phyloP scores from a whole-genome alignment of 1,284 basidiomycete genomes.

The Pascua sp. region DNA sequence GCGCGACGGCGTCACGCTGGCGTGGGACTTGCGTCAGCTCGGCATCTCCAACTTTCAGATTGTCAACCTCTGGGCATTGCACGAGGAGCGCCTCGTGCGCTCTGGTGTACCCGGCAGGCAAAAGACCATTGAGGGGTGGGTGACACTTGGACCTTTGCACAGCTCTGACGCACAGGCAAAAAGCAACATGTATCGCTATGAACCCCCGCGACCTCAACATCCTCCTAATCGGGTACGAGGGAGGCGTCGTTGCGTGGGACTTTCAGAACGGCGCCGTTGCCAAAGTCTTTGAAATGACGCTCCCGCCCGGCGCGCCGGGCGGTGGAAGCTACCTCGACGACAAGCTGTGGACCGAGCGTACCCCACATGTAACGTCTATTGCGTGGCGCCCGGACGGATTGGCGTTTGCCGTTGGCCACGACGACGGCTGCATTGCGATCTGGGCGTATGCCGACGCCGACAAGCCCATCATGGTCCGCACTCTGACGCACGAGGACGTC shows the following conservation, averaged over 20 bases:
- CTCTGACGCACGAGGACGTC: constrained; percentile 56
- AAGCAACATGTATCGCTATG: constrained; percentile 56
- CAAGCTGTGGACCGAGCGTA: constrained; percentile 66
- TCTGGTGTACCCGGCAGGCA: constrained; percentile 57
- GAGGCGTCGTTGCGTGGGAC: constrained; percentile 70
- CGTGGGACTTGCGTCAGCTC: constrained; percentile 66
- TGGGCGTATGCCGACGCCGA: constrained; percentile 80
- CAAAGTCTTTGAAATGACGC: constrained; percentile 63
- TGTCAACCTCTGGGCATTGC: constrained; percentile 69
- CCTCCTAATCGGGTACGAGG: constrained; percentile 76
- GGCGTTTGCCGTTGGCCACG: constrained; percentile 57
- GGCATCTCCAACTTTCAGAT: constrained; percentile 62
- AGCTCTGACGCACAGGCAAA: neutral
- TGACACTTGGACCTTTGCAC: constrained; percentile 11
- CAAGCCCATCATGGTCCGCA: constrained; percentile 73
- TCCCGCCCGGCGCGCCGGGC: constrained; percentile 75
- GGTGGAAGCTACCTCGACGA: constrained; percentile 60
- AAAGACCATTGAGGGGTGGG: constrained; percentile 50
- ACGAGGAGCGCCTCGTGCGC: constrained; percentile 64
- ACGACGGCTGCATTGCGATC: constrained; percentile 83
- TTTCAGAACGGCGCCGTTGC: constrained; percentile 63
- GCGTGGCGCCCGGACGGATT: constrained; percentile 60
- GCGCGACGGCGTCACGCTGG: constrained; percentile 50
- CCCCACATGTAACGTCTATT: constrained; percentile 69
- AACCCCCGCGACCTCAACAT: constrained; percentile 80